Conservation (phyloP, 305 asterid species). For the Plantago coronopus region DNA sequence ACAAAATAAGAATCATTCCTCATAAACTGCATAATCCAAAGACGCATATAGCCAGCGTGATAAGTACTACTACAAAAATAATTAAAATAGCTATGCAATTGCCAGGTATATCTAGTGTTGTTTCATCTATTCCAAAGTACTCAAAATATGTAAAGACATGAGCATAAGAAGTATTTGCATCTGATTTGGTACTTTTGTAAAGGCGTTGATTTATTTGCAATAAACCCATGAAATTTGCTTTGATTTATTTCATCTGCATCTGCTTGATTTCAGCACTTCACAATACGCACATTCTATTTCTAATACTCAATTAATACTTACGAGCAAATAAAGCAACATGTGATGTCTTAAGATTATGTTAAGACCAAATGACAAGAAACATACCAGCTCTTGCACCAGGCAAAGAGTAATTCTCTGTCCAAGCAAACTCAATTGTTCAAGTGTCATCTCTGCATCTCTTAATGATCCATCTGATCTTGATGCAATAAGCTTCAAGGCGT, state of each 20-base stretch:
- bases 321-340: neutral
- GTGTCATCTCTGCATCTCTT: slow-evolving; percentile 98
- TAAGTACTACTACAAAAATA: neutral
- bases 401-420: slow-evolving; percentile 84
- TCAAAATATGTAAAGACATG: too few species aligned
- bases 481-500: slow-evolving; percentile 91
- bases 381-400: slow-evolving; percentile 97
- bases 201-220: too few species aligned
- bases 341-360: neutral
- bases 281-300: too few species aligned
- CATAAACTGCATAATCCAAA: neutral
- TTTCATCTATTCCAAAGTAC: neutral
- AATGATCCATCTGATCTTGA: slow-evolving; percentile 94
- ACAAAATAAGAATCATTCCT: neutral
- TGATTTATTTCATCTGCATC: too few species aligned
- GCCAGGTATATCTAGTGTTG: neutral
- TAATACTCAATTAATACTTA: too few species aligned
- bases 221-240: too few species aligned
- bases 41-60: neutral
- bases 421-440: slow-evolving; percentile 88
- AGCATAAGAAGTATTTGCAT: too few species aligned
- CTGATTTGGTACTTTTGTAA: too few species aligned
- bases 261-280: too few species aligned
- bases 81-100: neutral
- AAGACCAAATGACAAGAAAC: slow-evolving; percentile 22